Evolutionary conservation across 768 basidiomycete genomes (phyloP), one percentile per base, ranked within the genome.

Genomic region (Kwoniella bestiolae): DNA sequence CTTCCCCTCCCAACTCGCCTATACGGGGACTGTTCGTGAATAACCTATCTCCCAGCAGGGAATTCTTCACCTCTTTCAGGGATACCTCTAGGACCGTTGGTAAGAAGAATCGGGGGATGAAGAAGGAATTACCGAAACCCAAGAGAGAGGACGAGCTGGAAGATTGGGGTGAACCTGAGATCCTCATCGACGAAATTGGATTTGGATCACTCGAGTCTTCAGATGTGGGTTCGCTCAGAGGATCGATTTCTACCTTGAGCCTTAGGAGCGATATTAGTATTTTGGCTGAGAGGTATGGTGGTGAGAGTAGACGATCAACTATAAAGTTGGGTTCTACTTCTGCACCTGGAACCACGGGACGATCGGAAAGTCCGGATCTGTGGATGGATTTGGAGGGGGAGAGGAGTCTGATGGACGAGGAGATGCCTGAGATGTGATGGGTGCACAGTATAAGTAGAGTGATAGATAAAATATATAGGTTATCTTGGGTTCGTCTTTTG

Each of bases 131-230:
- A 26, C 61, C 61, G 0, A 35, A 12, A 5, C 63, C 63, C 26
- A 53, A 28, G 5, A 56, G 47, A 41, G 56, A 63, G n/a, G 55
- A 58, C 3, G 46, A 34, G 9, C 23, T 58, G 31, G 57, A 58
- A 26, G 56, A 65, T 29, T 65, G 63, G 63, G 63, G 63, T 29
- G 63, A 65, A n/a, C 63, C 63, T 38, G 63, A 65, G 23, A 55
- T 65, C 16, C 56, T 65, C 5, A 65, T 65, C 28, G 63, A 65
- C 46, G 41, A 59, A n/a, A 5, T 4, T 32, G 28, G 28, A 1
- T 31, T 45, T 18, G 26, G 16, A 8, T 51, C 25, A 26, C 6
- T 21, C 18, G 29, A 32, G 28, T 25, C 4, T 44, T 31, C n/a
- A 4, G 32, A 56, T 32, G 38, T 28, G 29, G 25, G 34, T 21